phyloP scores from a whole-genome alignment of 345 rosid genomes.

The Citrus medica region DNA sequence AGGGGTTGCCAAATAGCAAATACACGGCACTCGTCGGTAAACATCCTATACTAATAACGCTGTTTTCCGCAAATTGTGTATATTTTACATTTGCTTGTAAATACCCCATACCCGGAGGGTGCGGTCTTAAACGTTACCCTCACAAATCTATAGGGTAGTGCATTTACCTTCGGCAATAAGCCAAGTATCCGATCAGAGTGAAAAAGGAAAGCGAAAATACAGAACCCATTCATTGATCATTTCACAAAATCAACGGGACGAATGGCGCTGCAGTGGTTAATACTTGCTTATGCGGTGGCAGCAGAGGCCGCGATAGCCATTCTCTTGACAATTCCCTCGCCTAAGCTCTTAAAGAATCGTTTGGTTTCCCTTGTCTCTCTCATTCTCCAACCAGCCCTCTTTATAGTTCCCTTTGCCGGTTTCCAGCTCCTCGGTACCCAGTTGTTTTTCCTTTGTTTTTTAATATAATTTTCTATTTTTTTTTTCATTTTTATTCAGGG shows the following conservation, averaged over 20 bases:
- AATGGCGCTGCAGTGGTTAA: slow-evolving; percentile 92
- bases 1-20: too few species aligned
- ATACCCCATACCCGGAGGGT: too few species aligned
- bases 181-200: not conserved
- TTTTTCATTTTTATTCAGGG: not conserved
- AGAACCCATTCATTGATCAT: not conserved
- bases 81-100: too few species aligned
- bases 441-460: not conserved
- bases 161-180: not conserved
- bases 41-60: too few species aligned
- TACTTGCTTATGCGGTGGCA: slow-evolving; percentile 71
- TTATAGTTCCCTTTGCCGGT: slow-evolving; percentile 74
- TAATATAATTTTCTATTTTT: not conserved
- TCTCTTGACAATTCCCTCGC: slow-evolving; percentile 69
- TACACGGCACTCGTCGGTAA: too few species aligned
- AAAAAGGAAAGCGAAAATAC: not conserved
- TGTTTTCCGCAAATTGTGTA: too few species aligned
- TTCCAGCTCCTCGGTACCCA: slow-evolving; percentile 70
- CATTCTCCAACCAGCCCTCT: slow-evolving; percentile 67
- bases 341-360: slow-evolving; percentile 60
- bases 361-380: slow-evolving; percentile 67
- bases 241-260: not conserved
- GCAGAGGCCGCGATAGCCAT: slow-evolving; percentile 63
- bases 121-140: too few species aligned
- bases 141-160: not conserved